Evolutionary conservation across 1,284 basidiomycete species (phyloP), one percentile per base, ranked within the genome.

Genomic region (Anthracocystis panici-leucophaei): DNA sequence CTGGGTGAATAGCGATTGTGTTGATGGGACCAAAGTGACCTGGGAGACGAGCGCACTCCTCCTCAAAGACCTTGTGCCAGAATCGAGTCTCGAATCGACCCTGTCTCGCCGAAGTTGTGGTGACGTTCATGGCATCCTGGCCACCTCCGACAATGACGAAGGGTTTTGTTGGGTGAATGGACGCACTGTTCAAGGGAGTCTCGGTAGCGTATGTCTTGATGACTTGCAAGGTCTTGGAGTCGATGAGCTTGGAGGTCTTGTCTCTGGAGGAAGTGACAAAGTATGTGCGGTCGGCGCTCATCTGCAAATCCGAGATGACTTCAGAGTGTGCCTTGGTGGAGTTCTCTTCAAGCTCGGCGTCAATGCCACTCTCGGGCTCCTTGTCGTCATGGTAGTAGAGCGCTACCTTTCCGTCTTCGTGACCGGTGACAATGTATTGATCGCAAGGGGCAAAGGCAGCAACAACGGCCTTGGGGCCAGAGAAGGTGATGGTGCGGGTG

Each of bases 81-180:
- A 99, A 98, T 51, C 95, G 90, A 4, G 95, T 94, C 88, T 99
- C 97, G 86, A 99, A 99, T 87, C 97, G 96, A 44, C 96, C 97
- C 85, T 97, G 93, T 62, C 96, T 90, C 40, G 91, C 86, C 7
- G 93, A 94, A 2, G 96, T 99, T 5, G 94, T 98, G 16, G 97
- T 98, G 62, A 99, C 96, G 82, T 89, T 92, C 95, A 96, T 97
- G 10, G 96, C 96, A 85, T 98, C 96, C 87, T 98, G 96, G 60
- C 96, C 96, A 86, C 96, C 96, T 57, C 97, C 97, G 44, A 97
- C 73, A 50, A 84, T 82, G 38, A 85, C 74, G 84, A 95, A 98
- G 51, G 95, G 96, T 82, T 91, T 90, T 59, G 89, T 88, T 0
- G 93, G 93, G 18, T 94, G 90, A 55, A 98, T 89, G 25, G 94